These are phyloP conservation scores for Ramalina peruviana DNA, from an alignment of 495 filamentous ascomycete genomes.

Conservation along the genomic window DNA sequence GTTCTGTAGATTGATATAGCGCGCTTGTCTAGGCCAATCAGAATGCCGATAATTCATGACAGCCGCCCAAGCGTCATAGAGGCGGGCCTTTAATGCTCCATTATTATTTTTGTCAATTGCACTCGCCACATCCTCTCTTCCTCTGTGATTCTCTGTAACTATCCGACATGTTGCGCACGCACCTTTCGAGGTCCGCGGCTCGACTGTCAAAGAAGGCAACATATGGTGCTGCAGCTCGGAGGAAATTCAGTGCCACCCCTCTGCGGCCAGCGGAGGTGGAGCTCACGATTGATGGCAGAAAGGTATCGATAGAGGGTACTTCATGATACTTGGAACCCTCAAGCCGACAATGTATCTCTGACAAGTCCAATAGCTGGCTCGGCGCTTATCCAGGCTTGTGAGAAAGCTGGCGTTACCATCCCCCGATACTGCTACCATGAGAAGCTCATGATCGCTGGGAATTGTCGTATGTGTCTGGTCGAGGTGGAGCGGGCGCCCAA, in stretches of 20 bases:
- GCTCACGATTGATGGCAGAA: conserved; percentile 92
- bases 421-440: conserved; percentile 99
- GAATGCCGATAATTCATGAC: no score
- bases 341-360: not conserved
- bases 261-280: conserved; percentile 75
- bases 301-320: conserved; percentile 87
- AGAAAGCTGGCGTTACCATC: conserved; percentile 86
- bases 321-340: not conserved
- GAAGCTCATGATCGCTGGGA: conserved; percentile 98
- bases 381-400: conserved; percentile 95
- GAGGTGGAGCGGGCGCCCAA: conserved; percentile 94
- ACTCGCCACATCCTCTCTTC: no score
- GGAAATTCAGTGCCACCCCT: conserved; percentile 61
- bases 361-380: conserved; percentile 44
- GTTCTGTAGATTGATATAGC: no score
- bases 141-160: no score
- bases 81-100: not conserved
- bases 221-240: conserved; percentile 37
- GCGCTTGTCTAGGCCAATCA: no score
- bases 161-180: conserved; percentile 71
- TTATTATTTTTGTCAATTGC: no score
- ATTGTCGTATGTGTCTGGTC: conserved; percentile 98
- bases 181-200: conserved; percentile 73
- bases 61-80: no score
- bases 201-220: conserved; percentile 53